Conservation (phyloP, 768 basidiomycete species). For the Lentinula edodes region DNA sequence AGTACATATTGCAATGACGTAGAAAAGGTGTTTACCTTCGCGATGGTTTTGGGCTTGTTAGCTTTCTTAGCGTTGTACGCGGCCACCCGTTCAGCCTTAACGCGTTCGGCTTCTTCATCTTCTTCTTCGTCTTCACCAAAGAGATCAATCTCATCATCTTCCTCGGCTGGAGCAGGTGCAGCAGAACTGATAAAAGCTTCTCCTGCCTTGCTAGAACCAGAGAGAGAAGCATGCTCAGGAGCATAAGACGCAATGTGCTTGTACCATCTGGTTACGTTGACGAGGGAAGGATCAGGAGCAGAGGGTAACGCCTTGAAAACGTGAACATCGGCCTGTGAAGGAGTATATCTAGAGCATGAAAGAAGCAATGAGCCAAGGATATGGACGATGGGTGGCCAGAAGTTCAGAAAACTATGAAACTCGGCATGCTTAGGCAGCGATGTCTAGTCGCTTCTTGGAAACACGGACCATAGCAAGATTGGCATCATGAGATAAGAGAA, state of each 20-base stretch:
- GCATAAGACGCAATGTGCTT: constrained; percentile 87
- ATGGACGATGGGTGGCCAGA: constrained; percentile 5
- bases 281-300: constrained; percentile 60
- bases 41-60: constrained; percentile 77
- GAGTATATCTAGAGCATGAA: constrained; percentile 60
- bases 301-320: constrained; percentile 79
- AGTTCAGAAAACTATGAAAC: constrained; percentile 26
- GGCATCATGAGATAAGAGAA: background rate
- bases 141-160: constrained; percentile 78
- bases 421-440: constrained; percentile 59
- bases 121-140: constrained; percentile 68
- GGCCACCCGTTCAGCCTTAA: constrained; percentile 91
- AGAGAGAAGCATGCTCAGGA: constrained; percentile 68
- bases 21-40: constrained; percentile 55
- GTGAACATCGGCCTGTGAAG: constrained; percentile 91
- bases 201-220: constrained; percentile 82
- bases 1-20: background rate
- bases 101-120: constrained; percentile 76
- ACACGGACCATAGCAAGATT: constrained; percentile 30
- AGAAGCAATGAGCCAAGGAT: constrained; percentile 5
- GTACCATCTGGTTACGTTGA: constrained; percentile 88
- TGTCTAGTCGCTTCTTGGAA: constrained; percentile 38
- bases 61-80: constrained; percentile 94
- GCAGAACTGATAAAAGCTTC: constrained; percentile 62
- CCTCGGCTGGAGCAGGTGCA: constrained; percentile 46